These are phyloP conservation scores for Teratosphaeria zuluensis DNA, from an alignment of 2,329 filamentous ascomycete species.

Conservation along the genomic window DNA sequence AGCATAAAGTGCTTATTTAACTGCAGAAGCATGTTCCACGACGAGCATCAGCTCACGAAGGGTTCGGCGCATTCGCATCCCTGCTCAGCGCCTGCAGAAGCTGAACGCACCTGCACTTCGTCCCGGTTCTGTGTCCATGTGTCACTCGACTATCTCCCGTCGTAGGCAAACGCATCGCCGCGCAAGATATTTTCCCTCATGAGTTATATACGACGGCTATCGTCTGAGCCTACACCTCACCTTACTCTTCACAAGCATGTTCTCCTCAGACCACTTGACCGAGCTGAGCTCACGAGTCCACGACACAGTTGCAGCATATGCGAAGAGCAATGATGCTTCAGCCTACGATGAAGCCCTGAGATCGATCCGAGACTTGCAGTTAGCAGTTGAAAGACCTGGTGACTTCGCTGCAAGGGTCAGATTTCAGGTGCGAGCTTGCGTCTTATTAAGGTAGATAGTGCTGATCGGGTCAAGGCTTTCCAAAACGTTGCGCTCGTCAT, in stretches of 20 bases:
- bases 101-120: neutral
- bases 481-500: conserved; percentile 4
- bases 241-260: neutral
- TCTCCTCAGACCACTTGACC: neutral
- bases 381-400: conserved; percentile 3
- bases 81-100: neutral
- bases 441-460: neutral
- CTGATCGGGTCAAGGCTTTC: neutral
- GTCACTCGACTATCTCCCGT: neutral
- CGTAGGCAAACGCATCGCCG: neutral
- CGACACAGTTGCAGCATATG: neutral
- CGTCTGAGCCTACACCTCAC: neutral
- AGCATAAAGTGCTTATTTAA: neutral
- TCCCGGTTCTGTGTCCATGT: neutral
- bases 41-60: neutral
- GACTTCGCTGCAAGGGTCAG: conserved; percentile 2
- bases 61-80: neutral
- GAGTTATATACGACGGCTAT: too few species aligned
- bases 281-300: neutral
- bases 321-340: neutral
- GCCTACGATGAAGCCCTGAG: neutral
- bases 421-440: conserved; percentile 1
- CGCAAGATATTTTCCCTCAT: neutral
- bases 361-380: conserved; percentile 37
- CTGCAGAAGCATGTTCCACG: neutral